Percentiles rank a stretch among this genome's conserved stretches.
phyloP scores from a whole-genome alignment of 2,329 filamentous ascomycete species.

The Stagonosporopsis chrysanthemi region DNA sequence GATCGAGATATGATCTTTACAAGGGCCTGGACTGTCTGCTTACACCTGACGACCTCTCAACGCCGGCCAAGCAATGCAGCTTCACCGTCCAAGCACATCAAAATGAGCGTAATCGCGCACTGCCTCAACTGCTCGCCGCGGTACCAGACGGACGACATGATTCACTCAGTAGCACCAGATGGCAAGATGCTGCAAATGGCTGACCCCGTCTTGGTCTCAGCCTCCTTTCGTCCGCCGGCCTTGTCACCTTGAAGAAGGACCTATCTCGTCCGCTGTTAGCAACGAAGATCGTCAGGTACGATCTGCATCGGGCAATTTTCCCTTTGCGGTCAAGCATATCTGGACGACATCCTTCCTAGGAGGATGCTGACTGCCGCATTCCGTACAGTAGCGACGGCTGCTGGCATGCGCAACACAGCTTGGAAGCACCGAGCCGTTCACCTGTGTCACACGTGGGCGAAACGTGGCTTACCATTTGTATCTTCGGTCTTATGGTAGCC shows the following conservation, averaged over 20 bases:
- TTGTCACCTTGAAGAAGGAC: background rate
- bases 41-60: background rate
- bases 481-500: background rate
- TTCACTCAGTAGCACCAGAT: background rate
- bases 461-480: background rate
- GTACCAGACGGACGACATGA: background rate
- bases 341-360: background rate
- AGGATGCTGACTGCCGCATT: background rate
- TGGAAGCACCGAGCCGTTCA: background rate
- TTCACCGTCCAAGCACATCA: background rate
- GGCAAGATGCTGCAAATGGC: background rate
- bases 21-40: background rate
- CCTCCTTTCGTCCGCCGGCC: background rate
- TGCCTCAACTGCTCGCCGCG: background rate
- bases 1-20: background rate
- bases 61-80: background rate
- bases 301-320: background rate
- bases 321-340: background rate
- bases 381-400: background rate
- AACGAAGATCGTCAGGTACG: background rate
- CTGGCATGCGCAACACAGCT: background rate
- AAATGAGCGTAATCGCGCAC: background rate
- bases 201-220: background rate
- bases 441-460: background rate
- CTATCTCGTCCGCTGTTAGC: background rate